phyloP scores from a whole-genome alignment of 139 green algal species.

The Auxenochlorella pyrenoidosa region DNA sequence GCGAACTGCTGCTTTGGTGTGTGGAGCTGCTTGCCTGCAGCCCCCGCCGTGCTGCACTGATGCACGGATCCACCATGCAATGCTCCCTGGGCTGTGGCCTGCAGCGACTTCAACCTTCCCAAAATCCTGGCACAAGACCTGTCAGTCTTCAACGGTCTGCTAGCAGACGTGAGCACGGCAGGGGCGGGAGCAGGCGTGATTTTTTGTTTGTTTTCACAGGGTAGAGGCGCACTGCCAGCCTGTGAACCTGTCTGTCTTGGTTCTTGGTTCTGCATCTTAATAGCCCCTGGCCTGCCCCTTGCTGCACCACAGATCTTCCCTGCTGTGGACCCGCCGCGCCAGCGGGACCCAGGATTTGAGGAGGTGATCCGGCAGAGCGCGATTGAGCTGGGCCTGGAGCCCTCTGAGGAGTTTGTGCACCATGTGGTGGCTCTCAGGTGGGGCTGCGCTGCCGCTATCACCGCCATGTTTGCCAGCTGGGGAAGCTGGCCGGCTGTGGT shows the following conservation, averaged over 20 bases:
- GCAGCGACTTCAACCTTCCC: slow-evolving; percentile 91
- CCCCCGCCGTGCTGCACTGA: no score
- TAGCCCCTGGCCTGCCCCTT: no score
- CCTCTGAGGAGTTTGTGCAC: slow-evolving; percentile 86
- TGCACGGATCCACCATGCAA: no score
- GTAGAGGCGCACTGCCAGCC: no score
- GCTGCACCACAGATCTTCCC: slow-evolving; percentile 80
- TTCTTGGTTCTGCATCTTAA: background rate
- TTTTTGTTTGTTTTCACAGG: no score
- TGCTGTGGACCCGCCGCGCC: slow-evolving; percentile 81
- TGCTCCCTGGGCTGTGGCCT: background rate
- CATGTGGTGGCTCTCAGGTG: slow-evolving; percentile 70
- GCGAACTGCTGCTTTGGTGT: no score
- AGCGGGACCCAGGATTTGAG: slow-evolving; percentile 81
- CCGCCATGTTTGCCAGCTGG: no score
- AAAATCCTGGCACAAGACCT: slow-evolving; percentile 91
- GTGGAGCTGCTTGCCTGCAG: no score
- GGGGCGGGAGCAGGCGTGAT: no score
- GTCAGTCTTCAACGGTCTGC: slow-evolving; percentile 89
- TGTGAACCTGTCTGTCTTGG: background rate
- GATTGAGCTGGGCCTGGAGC: slow-evolving; percentile 81
- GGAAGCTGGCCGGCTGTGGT: no score
- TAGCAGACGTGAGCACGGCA: slow-evolving; percentile 60
- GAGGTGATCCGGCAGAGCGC: slow-evolving; percentile 69
- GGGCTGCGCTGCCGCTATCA: background rate